Evolutionary conservation across 202 grass and related monocot species (phyloP), one percentile per base, ranked within the genome.

Genomic region (Hordeum pubiflorum): DNA sequence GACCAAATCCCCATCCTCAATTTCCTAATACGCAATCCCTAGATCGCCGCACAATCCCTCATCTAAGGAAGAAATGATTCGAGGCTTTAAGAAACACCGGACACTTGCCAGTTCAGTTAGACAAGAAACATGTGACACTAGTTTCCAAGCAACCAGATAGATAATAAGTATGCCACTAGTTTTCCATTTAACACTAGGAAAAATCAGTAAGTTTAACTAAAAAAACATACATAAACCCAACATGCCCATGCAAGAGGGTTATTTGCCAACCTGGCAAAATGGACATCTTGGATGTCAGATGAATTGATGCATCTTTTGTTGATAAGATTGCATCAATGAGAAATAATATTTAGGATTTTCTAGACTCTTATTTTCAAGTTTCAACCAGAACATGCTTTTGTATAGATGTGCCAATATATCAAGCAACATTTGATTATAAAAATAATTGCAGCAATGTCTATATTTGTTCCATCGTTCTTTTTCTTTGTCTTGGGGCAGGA

Each of bases 11-110:
- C 85, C 77, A 84, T 74, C 84, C 77, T 72, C 62, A 75, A 81
- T 72, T 85, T 92, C 86, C 90, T 89, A 89, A 71, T 86, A 81
- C 79, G 85, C 82, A 93, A 87, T 90, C 78, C 85, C 88, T 74
- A 93, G 91, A 77, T 88, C 80, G 74, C 78, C 48, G 87, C 91
- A 85, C 66, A 90, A 85, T 82, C 79, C 77, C 87, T 81, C 62
- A 87, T 90, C 88, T 87, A 87, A 88, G 79, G 89, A 90, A 87
- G 41, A 90, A 83, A 90, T 71, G 84, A 83, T 46, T 59, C 46
- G 75, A 85, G 54, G 74, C 52, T 88, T 84, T 72, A 43, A 84
- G 67, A 80, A 48, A 74, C 52, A 62, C 24, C 31, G 9, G 76
- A 43, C 9, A 88, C 34, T 56, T 63, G 20, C 44, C 63, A 79